phyloP scores from a whole-genome alignment of 352 stramenopile species.

The Elongisporangium prolatum region DNA sequence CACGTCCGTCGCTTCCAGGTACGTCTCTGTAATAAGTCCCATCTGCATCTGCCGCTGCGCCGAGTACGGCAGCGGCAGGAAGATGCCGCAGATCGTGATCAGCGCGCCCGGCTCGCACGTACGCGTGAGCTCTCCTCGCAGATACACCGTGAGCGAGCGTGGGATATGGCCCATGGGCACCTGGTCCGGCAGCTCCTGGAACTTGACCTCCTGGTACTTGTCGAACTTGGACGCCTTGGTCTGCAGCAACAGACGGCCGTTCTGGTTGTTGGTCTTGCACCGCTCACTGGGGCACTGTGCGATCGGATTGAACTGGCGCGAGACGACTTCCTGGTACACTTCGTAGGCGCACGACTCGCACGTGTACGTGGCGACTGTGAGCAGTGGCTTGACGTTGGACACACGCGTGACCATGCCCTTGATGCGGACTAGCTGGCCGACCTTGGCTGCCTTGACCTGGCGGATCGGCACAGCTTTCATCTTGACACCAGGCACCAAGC shows the following conservation, averaged over 20 bases:
- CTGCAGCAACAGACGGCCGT: constrained; percentile 90
- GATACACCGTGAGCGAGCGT: constrained; percentile 89
- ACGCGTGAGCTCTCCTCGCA: constrained; percentile 91
- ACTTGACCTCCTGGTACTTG: constrained; percentile 99
- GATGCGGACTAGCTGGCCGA: constrained; percentile 95
- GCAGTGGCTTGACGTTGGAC: constrained; percentile 97
- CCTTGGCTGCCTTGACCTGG: constrained; percentile 91
- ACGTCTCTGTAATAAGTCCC: constrained; percentile 97
- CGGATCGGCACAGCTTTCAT: constrained; percentile 89
- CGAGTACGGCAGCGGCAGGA: constrained; percentile 90
- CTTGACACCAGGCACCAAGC: constrained; percentile 79
- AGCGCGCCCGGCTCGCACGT: constrained; percentile 93
- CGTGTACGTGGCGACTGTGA: constrained; percentile 97
- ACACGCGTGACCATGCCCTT: constrained; percentile 98
- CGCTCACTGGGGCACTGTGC: constrained; percentile 86
- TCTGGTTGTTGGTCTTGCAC: constrained; percentile 80
- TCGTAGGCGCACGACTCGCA: constrained; percentile 96
- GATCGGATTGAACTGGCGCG: constrained; percentile 93
- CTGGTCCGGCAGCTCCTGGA: constrained; percentile 91
- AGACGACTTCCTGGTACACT: constrained; percentile 95
- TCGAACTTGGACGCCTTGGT: constrained; percentile 98
- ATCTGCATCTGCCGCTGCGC: constrained; percentile 95
- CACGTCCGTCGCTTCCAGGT: constrained; percentile 94
- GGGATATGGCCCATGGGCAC: constrained; percentile 99
- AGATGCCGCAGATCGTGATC: constrained; percentile 96